Conservation (phyloP, 345 rosid genomes). For the Pelargonium nanum region DNA sequence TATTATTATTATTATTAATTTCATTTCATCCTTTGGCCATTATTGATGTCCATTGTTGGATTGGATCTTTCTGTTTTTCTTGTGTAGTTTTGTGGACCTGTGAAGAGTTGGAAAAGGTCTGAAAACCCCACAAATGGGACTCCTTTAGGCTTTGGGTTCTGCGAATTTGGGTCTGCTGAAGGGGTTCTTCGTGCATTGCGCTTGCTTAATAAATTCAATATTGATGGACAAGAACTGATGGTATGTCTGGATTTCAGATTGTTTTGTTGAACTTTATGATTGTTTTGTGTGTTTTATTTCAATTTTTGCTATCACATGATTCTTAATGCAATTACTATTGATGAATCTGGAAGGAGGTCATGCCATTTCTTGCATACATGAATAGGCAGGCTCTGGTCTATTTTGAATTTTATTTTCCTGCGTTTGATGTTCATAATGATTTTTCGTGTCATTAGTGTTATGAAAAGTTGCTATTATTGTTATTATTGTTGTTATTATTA, state of each 20-base stretch:
- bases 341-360: not conserved
- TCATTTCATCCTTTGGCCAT: not conserved
- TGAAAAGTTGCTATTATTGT: no score
- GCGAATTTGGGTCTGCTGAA: slow-evolving; percentile 92
- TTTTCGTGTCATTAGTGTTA: no score
- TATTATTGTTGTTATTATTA: no score
- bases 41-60: not conserved
- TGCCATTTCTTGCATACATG: no score
- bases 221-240: slow-evolving; percentile 90
- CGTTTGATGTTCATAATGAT: no score
- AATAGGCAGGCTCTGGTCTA: not conserved
- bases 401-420: not conserved
- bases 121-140: slow-evolving; percentile 74
- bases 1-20: no score
- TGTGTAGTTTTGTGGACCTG: slow-evolving; percentile 81
- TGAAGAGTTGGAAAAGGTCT: slow-evolving; percentile 82
- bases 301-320: not conserved
- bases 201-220: slow-evolving; percentile 66
- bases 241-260: slow-evolving; percentile 32
- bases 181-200: slow-evolving; percentile 95
- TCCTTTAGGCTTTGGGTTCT: slow-evolving; percentile 87
- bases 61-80: not conserved
- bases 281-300: not conserved
- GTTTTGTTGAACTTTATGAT: not conserved
- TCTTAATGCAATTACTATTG: not conserved